Conservation (phyloP, 352 stramenopile genomes). For the Globisporangium polare region DNA sequence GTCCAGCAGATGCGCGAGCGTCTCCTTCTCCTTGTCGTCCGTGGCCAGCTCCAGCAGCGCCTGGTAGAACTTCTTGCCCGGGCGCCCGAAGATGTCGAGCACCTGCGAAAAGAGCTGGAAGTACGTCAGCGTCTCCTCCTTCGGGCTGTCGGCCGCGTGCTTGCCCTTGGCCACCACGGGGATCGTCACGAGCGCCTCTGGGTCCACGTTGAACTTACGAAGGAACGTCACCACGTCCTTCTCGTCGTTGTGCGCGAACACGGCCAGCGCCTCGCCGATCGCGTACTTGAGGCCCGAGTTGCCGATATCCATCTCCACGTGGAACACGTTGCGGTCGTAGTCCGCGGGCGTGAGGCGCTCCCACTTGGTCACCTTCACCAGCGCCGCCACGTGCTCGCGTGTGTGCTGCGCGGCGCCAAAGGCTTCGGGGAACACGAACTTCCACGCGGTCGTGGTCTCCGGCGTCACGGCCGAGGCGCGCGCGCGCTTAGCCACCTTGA, state of each 20-base stretch:
- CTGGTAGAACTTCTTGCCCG: conserved; percentile 84
- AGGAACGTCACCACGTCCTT: conserved; percentile 73
- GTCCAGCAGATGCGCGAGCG: conserved; percentile 42
- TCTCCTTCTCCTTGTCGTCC: conserved; percentile 68
- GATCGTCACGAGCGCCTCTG: conserved; percentile 63
- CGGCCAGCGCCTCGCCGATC: conserved; percentile 77
- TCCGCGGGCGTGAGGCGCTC: conserved; percentile 71
- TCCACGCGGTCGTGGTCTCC: conserved; percentile 61
- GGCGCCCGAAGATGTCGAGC: conserved; percentile 80
- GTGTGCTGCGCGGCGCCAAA: conserved; percentile 49
- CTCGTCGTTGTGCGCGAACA: conserved; percentile 84
- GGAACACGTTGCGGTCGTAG: conserved; percentile 86
- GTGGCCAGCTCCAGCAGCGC: conserved; percentile 56
- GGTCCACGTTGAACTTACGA: conserved; percentile 56
- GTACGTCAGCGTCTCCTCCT: conserved; percentile 67
- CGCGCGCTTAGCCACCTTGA: conserved; percentile 33
- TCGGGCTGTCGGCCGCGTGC: conserved; percentile 22
- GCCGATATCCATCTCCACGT: conserved; percentile 83
- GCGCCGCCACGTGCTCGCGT: conserved; percentile 64
- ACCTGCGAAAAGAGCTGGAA: conserved; percentile 82
- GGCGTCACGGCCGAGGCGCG: conserved; percentile 32
- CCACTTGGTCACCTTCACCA: conserved; percentile 76
- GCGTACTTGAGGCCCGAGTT: conserved; percentile 80
- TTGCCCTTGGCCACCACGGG: conserved; percentile 60
- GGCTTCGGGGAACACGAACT: conserved; percentile 58